These are phyloP conservation scores for Sungouiella thailandica DNA, from an alignment of 805 yeast genomes.

Conservation along the genomic window DNA sequence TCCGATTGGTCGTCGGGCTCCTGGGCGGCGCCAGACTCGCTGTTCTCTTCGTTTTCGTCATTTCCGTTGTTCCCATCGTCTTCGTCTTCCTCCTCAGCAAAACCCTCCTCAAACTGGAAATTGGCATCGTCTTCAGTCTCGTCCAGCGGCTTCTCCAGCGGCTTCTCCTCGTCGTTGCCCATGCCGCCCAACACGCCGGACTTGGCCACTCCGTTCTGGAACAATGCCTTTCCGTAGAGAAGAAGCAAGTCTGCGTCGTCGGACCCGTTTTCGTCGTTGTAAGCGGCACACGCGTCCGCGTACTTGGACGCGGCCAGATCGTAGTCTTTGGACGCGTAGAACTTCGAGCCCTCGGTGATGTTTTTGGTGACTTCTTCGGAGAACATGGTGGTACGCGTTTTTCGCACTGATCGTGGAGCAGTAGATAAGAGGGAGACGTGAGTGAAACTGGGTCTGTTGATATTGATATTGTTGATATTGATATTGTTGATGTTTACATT, in stretches of 20 bases:
- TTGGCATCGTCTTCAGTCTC: slow-evolving; percentile 9
- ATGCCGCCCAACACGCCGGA: slow-evolving; percentile 66
- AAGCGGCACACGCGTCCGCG: slow-evolving; percentile 66
- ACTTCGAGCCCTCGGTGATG: slow-evolving; percentile 57
- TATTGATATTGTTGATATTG: not conserved
- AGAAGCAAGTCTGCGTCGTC: slow-evolving; percentile 71
- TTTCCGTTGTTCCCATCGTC: slow-evolving; percentile 7
- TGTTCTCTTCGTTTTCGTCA: slow-evolving; percentile 20
- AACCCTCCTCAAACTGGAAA: slow-evolving; percentile 13
- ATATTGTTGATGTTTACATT: no score
- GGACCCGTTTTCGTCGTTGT: slow-evolving; percentile 44
- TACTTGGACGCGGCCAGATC: slow-evolving; percentile 66
- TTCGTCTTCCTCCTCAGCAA: slow-evolving; percentile 19
- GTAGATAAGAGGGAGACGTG: not conserved
- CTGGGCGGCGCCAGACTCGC: slow-evolving; percentile 19
- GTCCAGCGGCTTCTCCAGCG: slow-evolving; percentile 2
- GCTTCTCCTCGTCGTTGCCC: slow-evolving; percentile 1
- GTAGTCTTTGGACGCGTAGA: slow-evolving; percentile 59
- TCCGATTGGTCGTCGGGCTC: slow-evolving; percentile 61
- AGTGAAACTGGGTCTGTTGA: not conserved
- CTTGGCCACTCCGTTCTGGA: slow-evolving; percentile 67
- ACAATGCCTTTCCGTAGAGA: slow-evolving; percentile 75
- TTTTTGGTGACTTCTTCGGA: slow-evolving; percentile 9
- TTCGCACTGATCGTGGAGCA: not conserved
- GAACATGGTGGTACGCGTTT: slow-evolving; percentile 6